phyloP scores from a whole-genome alignment of 257 asterid genomes.

The Misopates orontium region DNA sequence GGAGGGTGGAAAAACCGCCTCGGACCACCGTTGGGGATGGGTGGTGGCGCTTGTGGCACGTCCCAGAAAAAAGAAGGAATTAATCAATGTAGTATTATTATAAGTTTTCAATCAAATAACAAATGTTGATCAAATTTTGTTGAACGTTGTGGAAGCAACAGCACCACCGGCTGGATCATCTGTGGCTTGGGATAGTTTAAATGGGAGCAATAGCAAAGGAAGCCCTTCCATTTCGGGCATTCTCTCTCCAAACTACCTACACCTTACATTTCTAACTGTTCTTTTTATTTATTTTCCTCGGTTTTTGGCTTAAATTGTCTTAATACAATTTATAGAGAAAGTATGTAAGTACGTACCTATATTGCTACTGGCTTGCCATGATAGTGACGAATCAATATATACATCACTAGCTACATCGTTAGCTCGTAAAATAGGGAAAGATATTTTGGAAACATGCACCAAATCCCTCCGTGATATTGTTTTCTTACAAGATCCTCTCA shows the following conservation, averaged over 20 bases:
- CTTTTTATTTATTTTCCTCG: neutral
- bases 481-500: too few relatives aligned
- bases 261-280: slow-evolving; percentile 42
- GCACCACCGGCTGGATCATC: slow-evolving; percentile 29
- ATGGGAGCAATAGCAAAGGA: slow-evolving; percentile 34
- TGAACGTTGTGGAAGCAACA: slow-evolving; percentile 24
- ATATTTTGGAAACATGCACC: too few relatives aligned
- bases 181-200: slow-evolving; percentile 34
- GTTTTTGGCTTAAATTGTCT: too few relatives aligned
- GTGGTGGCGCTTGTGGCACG: slow-evolving; percentile 23
- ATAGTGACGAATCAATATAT: too few relatives aligned
- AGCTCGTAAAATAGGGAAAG: too few relatives aligned
- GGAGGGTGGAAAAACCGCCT: slow-evolving; percentile 32
- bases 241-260: slow-evolving; percentile 5
- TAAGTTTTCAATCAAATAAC: neutral
- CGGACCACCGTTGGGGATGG: slow-evolving; percentile 37
- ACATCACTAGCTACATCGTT: too few relatives aligned
- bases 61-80: slow-evolving; percentile 3
- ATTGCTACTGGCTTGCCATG: too few relatives aligned
- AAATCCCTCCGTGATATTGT: too few relatives aligned
- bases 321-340: too few relatives aligned
- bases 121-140: neutral
- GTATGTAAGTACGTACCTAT: too few relatives aligned
- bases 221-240: slow-evolving; percentile 30
- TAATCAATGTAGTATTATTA: neutral